A percentile compares a stretch with the other conserved stretches of the same genome.
These are phyloP conservation scores for Rugonectria rugulosa DNA, from an alignment of 2,329 filamentous ascomycete species.

Conservation along the genomic window DNA sequence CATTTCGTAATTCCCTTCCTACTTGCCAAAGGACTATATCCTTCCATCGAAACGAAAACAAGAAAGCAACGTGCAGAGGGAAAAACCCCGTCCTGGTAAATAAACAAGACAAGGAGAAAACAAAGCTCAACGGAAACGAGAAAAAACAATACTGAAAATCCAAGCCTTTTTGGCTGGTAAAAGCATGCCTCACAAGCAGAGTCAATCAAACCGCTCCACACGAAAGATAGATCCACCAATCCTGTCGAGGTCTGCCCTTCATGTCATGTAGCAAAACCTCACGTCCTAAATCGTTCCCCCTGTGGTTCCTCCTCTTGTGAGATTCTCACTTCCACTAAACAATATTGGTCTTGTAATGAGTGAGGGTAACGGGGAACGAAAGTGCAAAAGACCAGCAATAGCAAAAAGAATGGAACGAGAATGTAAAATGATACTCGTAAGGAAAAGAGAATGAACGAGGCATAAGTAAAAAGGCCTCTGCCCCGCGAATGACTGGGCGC, in stretches of 20 bases:
- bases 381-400: constrained; percentile 7
- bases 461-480: constrained; percentile 21
- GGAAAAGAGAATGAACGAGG: constrained; percentile 25
- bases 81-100: constrained; percentile 8
- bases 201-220: constrained; percentile 6
- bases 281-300: constrained; percentile 21
- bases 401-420: constrained; percentile 16
- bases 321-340: constrained; percentile 37
- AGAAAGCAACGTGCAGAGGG: constrained; percentile 11
- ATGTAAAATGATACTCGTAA: constrained; percentile 21
- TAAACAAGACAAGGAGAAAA: background rate
- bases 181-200: constrained; percentile 31
- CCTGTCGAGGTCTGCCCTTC: constrained; percentile 36
- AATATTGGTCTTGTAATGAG: constrained; percentile 36
- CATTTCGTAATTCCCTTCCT: constrained; percentile 42
- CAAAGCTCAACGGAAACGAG: constrained; percentile 13
- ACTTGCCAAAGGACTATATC: constrained; percentile 32
- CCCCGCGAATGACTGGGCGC: background rate
- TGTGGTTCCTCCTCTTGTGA: constrained; percentile 19
- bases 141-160: constrained; percentile 19
- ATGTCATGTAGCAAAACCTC: constrained; percentile 39
- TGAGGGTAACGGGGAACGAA: background rate
- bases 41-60: constrained; percentile 26
- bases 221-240: constrained; percentile 16
- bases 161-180: constrained; percentile 19